Percentiles rank a stretch among this genome's conserved stretches.
These are phyloP conservation scores for Globisporangium lucens DNA, from an alignment of 352 stramenopile genomes.

Conservation along the genomic window DNA sequence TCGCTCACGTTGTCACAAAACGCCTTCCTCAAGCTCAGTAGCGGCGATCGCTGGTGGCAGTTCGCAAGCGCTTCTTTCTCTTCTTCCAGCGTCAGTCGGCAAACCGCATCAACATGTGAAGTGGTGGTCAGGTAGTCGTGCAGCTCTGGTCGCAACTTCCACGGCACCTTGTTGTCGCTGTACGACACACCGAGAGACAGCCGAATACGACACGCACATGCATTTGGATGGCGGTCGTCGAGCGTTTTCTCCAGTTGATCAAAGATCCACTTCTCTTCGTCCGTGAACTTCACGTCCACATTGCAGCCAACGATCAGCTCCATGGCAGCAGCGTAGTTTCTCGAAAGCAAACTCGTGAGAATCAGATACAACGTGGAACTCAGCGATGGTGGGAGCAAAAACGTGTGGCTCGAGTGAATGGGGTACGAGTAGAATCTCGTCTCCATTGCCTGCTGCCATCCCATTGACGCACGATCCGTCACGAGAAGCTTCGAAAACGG, in stretches of 20 bases:
- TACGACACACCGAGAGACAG: slow-evolving; percentile 88
- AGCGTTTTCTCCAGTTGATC: slow-evolving; percentile 94
- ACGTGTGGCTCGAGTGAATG: slow-evolving; percentile 94
- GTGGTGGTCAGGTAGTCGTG: slow-evolving; percentile 90
- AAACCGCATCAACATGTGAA: slow-evolving; percentile 90
- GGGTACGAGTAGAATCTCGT: slow-evolving; percentile 97
- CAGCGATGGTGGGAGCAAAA: slow-evolving; percentile 94
- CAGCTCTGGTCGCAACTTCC: slow-evolving; percentile 73
- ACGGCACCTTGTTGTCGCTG: slow-evolving; percentile 90
- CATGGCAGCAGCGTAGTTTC: slow-evolving; percentile 94
- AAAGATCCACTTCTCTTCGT: slow-evolving; percentile 97
- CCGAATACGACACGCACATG: slow-evolving; percentile 93
- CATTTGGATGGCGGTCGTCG: slow-evolving; percentile 94
- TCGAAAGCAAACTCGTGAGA: slow-evolving; percentile 94
- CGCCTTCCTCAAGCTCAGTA: slow-evolving; percentile 69
- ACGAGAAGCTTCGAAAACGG: slow-evolving; percentile 82
- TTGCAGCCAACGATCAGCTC: slow-evolving; percentile 96
- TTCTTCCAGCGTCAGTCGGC: slow-evolving; percentile 92
- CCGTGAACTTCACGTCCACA: slow-evolving; percentile 93
- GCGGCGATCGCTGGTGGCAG: slow-evolving; percentile 60
- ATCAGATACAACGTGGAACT: slow-evolving; percentile 98
- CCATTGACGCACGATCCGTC: slow-evolving; percentile 68
- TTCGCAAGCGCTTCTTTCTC: slow-evolving; percentile 90
- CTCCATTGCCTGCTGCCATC: slow-evolving; percentile 88
- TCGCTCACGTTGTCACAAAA: slow-evolving; percentile 52